These are phyloP conservation scores for Cyberlindnera bimundalis DNA, from an alignment of 805 yeast genomes.

Conservation along the genomic window DNA sequence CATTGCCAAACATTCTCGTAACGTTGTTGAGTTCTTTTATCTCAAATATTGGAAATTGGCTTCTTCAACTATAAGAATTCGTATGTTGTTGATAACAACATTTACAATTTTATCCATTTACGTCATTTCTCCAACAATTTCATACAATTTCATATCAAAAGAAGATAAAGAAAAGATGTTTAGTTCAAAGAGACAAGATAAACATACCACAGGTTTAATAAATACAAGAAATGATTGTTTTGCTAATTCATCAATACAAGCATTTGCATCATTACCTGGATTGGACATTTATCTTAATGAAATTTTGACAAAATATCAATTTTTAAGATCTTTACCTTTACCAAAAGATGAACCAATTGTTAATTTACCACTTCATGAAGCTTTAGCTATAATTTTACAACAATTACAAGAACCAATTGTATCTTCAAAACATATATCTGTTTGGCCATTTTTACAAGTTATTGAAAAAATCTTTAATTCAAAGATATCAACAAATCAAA, in stretches of 20 bases:
- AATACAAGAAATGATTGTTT: slow-evolving; percentile 88
- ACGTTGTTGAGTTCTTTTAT: slow-evolving; percentile 15
- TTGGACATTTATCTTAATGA: slow-evolving; percentile 53
- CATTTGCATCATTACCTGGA: slow-evolving; percentile 59
- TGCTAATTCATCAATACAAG: slow-evolving; percentile 87
- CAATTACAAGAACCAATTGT: slow-evolving; percentile 62
- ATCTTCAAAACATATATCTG: slow-evolving; percentile 54
- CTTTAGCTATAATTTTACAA: slow-evolving; percentile 47
- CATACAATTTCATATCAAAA: slow-evolving; percentile 17
- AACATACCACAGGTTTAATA: slow-evolving; percentile 74
- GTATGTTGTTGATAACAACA: slow-evolving; percentile 26
- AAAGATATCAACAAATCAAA: slow-evolving; percentile 75
- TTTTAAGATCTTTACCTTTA: slow-evolving; percentile 17
- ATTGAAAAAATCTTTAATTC: slow-evolving; percentile 72
- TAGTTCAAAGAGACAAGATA: slow-evolving; percentile 58
- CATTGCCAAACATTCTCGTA: slow-evolving; percentile 13
- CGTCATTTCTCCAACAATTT: slow-evolving; percentile 30
- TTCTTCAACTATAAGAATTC: slow-evolving; percentile 11
- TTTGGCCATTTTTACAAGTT: slow-evolving; percentile 74
- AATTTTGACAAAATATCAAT: slow-evolving; percentile 24
- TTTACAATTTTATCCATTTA: slow-evolving; percentile 27
- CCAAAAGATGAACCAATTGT: slow-evolving; percentile 29
- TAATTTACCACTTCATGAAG: slow-evolving; percentile 52
- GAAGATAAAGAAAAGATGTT: slow-evolving; percentile 28
- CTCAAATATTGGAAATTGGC: slow-evolving; percentile 25